A percentile compares a stretch with the other conserved stretches of the same genome.
phyloP scores from a whole-genome alignment of 306 rosid species.

The Cicer yamashitae region DNA sequence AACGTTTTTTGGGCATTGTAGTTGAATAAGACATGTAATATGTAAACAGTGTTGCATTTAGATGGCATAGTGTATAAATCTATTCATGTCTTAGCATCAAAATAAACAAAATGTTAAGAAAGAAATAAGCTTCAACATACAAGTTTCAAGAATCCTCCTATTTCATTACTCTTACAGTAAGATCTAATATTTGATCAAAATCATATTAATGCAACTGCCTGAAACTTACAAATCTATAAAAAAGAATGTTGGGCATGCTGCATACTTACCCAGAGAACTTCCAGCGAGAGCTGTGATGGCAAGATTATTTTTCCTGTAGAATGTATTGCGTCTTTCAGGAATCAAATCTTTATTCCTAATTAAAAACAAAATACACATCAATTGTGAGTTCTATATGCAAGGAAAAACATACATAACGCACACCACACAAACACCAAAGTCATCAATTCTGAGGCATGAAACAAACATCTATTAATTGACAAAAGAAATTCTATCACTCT shows the following conservation, averaged over 20 bases:
- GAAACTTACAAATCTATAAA: conserved; percentile 7
- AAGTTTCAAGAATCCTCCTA: conserved; percentile 10
- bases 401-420: conserved; percentile 1
- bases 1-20: not conserved
- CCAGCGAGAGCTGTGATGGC: conserved; percentile 37
- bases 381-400: conserved; percentile 5
- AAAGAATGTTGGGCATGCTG: not conserved
- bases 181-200: not conserved
- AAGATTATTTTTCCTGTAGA: conserved; percentile 22
- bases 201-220: not conserved
- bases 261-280: conserved; percentile 42
- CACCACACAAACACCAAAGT: not conserved
- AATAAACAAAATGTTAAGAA: conserved; percentile 10
- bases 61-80: not conserved
- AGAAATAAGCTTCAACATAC: not conserved
- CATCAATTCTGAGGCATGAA: not conserved
- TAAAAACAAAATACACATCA: conserved; percentile 17
- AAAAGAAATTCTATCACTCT: not conserved
- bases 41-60: not conserved
- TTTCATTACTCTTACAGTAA: conserved; percentile 24
- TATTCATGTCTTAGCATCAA: conserved; percentile 19
- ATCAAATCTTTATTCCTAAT: conserved; percentile 47
- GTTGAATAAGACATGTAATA: not conserved
- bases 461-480: not conserved
- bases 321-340: conserved; percentile 20